These are phyloP conservation scores for Penicillium sp. DNA, from an alignment of 2,329 filamentous ascomycete species.

Conservation along the genomic window DNA sequence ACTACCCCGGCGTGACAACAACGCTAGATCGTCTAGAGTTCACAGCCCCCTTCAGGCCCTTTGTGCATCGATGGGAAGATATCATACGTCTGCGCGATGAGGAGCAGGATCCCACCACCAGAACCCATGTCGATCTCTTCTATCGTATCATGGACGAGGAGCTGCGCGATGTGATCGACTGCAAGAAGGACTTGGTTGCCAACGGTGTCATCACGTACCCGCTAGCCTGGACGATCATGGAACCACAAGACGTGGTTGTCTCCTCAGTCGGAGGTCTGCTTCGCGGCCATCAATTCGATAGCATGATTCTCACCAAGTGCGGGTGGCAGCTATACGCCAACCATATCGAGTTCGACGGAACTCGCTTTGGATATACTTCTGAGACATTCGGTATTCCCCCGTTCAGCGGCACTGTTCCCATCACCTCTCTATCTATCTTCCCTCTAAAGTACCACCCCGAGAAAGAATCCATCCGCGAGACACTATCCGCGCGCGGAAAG, in stretches of 20 bases:
- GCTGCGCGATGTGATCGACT: slow-evolving; percentile 53
- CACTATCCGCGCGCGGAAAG: slow-evolving; percentile 49
- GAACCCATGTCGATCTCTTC: slow-evolving; percentile 52
- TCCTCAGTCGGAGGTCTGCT: background rate
- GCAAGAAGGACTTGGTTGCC: slow-evolving; percentile 53
- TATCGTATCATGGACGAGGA: slow-evolving; percentile 53
- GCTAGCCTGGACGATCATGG: slow-evolving; percentile 46
- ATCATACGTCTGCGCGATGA: slow-evolving; percentile 48
- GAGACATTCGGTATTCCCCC: slow-evolving; percentile 4
- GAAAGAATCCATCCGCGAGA: slow-evolving; percentile 38
- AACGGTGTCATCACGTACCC: slow-evolving; percentile 58
- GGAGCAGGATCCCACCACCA: slow-evolving; percentile 47
- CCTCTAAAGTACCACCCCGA: slow-evolving; percentile 50
- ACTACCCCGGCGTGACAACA: slow-evolving; percentile 63
- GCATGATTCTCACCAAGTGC: background rate
- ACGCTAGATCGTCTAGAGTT: slow-evolving; percentile 64
- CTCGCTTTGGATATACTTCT: slow-evolving; percentile 16
- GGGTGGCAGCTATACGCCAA: slow-evolving; percentile 8
- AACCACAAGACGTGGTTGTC: slow-evolving; percentile 28
- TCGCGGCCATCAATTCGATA: slow-evolving; percentile 14
- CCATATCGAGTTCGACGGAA: slow-evolving; percentile 25
- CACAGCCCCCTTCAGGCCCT: slow-evolving; percentile 60
- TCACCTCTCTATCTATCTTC: slow-evolving; percentile 45
- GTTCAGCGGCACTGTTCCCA: slow-evolving; percentile 42
- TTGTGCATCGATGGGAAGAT: slow-evolving; percentile 66